Percentiles rank a stretch among this genome's conserved stretches.
phyloP scores from a whole-genome alignment of 306 rosid species.

The Acacia melanoxylon region DNA sequence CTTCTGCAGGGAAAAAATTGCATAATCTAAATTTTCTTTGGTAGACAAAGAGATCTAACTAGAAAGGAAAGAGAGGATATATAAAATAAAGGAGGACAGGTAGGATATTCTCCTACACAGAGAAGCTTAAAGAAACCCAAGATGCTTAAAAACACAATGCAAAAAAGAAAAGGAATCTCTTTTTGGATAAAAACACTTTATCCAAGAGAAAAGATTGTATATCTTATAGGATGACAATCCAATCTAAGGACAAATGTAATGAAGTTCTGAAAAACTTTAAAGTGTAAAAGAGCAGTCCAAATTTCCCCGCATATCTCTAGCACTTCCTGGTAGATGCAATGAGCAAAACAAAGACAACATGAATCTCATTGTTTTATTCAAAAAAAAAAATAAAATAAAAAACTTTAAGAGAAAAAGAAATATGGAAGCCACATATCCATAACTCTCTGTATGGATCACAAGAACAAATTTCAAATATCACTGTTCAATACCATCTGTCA shows the following conservation, averaged over 20 bases:
- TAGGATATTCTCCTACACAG: background rate
- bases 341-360: background rate
- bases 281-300: background rate
- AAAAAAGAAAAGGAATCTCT: background rate
- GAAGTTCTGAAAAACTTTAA: background rate
- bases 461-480: background rate
- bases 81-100: background rate
- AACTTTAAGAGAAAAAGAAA: background rate
- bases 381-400: background rate
- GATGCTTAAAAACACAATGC: background rate
- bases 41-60: background rate
- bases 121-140: background rate
- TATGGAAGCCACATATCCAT: background rate
- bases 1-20: conserved; percentile 4
- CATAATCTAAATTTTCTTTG: background rate
- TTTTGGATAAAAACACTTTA: background rate
- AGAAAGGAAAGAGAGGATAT: background rate
- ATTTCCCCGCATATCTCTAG: background rate
- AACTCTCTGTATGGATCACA: background rate
- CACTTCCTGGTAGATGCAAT: background rate
- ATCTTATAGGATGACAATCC: background rate
- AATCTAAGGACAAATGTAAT: background rate
- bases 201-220: background rate
- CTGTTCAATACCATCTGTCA: background rate
- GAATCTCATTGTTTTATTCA: background rate